These are phyloP conservation scores for Arthrinium puccinioides DNA, from an alignment of 2,329 filamentous ascomycete species.

Conservation along the genomic window DNA sequence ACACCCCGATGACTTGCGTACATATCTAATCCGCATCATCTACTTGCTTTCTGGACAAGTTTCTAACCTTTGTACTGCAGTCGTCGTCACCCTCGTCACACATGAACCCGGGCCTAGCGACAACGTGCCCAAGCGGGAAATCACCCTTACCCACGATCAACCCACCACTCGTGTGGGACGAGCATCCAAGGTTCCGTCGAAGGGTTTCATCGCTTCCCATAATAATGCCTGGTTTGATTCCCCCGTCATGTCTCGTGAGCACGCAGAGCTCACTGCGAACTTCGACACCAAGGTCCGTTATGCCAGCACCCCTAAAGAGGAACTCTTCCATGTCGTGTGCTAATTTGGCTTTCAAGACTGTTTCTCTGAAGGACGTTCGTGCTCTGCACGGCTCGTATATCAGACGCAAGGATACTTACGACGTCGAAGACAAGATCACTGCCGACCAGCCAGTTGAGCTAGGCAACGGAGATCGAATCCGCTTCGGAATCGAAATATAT, in stretches of 20 bases:
- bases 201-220: constrained; percentile 28
- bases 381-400: constrained; percentile 48
- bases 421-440: constrained; percentile 14
- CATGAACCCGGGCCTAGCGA: too few species aligned
- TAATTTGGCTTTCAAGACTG: constrained; percentile 25
- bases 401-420: constrained; percentile 20
- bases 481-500: constrained; percentile 32
- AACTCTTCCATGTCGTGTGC: neutral
- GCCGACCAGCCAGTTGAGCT: constrained; percentile 13
- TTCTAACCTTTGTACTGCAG: neutral
- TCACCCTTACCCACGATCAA: constrained; percentile 18
- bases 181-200: constrained; percentile 35
- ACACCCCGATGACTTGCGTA: too few species aligned
- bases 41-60: neutral
- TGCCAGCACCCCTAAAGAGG: too few species aligned
- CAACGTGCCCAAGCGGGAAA: constrained; percentile 15
- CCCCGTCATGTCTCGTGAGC: constrained; percentile 63
- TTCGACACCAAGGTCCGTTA: constrained; percentile 35
- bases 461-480: constrained; percentile 26
- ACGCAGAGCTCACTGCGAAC: constrained; percentile 48
- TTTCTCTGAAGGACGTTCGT: constrained; percentile 36
- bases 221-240: constrained; percentile 64
- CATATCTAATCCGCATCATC: too few species aligned
- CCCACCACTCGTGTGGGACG: constrained; percentile 30
- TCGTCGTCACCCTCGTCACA: neutral